These are phyloP conservation scores for Pestalotiopsis sp. DNA, from an alignment of 2,329 filamentous ascomycete species.

Conservation along the genomic window DNA sequence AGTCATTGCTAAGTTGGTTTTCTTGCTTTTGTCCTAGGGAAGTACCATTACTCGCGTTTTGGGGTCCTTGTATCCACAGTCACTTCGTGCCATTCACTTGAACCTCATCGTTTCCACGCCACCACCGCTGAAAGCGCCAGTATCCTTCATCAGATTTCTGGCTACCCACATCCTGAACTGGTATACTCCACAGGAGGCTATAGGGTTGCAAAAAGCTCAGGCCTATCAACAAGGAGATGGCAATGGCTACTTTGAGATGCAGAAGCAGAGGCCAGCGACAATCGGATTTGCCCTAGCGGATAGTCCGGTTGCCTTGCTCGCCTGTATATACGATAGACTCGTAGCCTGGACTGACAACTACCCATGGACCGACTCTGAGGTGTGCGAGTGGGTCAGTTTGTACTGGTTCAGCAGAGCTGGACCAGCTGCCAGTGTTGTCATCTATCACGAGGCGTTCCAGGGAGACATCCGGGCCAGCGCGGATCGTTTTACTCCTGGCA, in stretches of 20 bases:
- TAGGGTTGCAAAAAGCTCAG: constrained; percentile 16
- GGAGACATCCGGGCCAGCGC: background rate
- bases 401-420: constrained; percentile 20
- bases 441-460: constrained; percentile 15
- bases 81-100: constrained; percentile 15
- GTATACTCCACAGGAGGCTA: constrained; percentile 16
- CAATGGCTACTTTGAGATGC: background rate
- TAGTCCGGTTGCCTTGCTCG: constrained; percentile 29
- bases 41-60: background rate
- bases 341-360: constrained; percentile 28
- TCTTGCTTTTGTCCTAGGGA: background rate
- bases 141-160: constrained; percentile 12
- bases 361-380: constrained; percentile 16
- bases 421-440: constrained; percentile 15
- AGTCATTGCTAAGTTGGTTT: too few relatives aligned
- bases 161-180: constrained; percentile 13
- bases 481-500: background rate
- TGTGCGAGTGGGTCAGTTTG: constrained; percentile 18
- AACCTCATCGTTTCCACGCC: constrained; percentile 12
- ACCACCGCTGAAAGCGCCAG: constrained; percentile 4
- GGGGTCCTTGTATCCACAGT: constrained; percentile 11
- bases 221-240: constrained; percentile 17
- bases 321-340: constrained; percentile 34
- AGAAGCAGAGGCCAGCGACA: constrained; percentile 24
- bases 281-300: constrained; percentile 28